Evolutionary conservation across 148 eudicot species (phyloP), one percentile per base, ranked within the genome.

Genomic region (Silene uniflora): DNA sequence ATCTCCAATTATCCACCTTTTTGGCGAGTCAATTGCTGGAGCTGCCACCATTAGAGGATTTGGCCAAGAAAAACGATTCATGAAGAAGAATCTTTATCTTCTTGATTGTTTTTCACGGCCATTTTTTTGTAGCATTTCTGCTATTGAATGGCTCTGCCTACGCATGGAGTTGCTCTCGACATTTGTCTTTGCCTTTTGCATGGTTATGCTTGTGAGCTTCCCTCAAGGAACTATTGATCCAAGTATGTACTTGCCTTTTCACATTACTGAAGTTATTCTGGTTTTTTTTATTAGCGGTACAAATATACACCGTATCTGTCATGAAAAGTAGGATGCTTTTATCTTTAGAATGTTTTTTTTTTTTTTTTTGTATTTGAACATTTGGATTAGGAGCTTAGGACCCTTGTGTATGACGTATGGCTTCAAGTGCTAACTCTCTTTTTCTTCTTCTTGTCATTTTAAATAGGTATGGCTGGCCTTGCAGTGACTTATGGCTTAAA

Each of bases 401-500:
- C 46, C 58, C 29, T 29, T 75, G n/a, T 47, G 19, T 47, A 7
- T 32, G 29, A 14, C 56, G 1, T 35, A 6, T 35, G 58, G 7
- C 23, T 42, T 52, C 11, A n/a, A 39, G n/a, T 60, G 77, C 62
- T 81, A 67, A 73, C 73, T 9, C 66, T 11, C 63, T 61, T 47
- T 54, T 73, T 69, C 44, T 75, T 65, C 56, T 71, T 7, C 46
- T 61, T 49, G 52, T 73, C 65, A 42, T 75, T 68, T 64, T 79
- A 16, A 29, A 68, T 71, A 95, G 99, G 96, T 83, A 95, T 95
- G 97, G 99, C 99, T 12, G 98, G 98, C 68, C 93, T 95, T 79
- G 98, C 98, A n/a, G 98, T 92, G 82, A 92, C 98, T 17, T 95
- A 95, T 82, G 98, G 98, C 69, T 82, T 95, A 67, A 92, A 95